These are phyloP conservation scores for Cercospora brassicicola DNA, from an alignment of 2,329 filamentous ascomycete genomes.

Conservation along the genomic window DNA sequence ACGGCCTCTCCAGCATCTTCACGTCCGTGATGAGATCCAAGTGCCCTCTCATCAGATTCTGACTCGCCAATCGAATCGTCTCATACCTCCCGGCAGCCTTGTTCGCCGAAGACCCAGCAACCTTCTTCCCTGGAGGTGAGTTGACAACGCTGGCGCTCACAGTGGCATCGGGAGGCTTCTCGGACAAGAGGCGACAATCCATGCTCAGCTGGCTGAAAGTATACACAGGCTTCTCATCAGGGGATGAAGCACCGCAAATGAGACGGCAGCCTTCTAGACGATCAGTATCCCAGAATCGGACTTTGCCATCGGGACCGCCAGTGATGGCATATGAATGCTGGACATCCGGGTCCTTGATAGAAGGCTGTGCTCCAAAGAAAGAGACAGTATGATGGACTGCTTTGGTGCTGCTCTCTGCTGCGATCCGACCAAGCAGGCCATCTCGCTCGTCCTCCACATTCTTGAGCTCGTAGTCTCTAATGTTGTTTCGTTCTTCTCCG, in stretches of 20 bases:
- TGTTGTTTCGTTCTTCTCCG: constrained; percentile 45
- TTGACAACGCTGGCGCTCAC: constrained; percentile 31
- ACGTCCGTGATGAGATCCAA: constrained; percentile 86
- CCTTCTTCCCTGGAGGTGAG: constrained; percentile 41
- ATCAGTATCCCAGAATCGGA: constrained; percentile 89
- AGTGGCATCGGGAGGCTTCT: constrained; percentile 31
- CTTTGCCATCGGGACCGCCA: constrained; percentile 82
- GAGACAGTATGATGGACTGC: constrained; percentile 38
- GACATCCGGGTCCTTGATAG: constrained; percentile 68
- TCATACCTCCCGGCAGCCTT: constrained; percentile 58
- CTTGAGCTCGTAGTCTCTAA: constrained; percentile 75
- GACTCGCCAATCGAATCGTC: constrained; percentile 83
- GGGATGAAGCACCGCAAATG: constrained; percentile 69
- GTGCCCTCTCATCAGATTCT: constrained; percentile 80
- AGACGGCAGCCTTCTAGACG: constrained; percentile 75
- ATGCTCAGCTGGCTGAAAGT: constrained; percentile 46
- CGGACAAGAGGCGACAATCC: constrained; percentile 45
- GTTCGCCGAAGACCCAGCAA: constrained; percentile 1
- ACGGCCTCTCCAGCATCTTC: constrained; percentile 82
- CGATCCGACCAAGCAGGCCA: constrained; percentile 82
- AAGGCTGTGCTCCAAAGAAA: constrained; percentile 66
- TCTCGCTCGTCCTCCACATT: constrained; percentile 89
- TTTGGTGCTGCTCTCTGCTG: constrained; percentile 15
- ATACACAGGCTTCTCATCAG: constrained; percentile 71
- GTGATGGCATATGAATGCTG: constrained; percentile 83